These are phyloP conservation scores for Kazachstania bromeliacearum DNA, from an alignment of 805 yeast genomes.

Conservation along the genomic window DNA sequence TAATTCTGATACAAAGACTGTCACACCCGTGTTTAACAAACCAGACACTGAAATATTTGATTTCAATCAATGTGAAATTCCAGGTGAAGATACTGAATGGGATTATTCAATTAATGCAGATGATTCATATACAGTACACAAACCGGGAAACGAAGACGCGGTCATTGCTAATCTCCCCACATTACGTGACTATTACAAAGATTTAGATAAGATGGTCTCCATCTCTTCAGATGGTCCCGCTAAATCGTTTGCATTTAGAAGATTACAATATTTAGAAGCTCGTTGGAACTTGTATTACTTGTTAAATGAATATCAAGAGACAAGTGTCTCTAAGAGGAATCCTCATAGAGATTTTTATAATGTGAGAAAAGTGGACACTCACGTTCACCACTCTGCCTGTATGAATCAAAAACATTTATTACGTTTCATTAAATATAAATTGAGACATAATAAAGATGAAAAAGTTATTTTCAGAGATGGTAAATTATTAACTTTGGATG, in stretches of 20 bases:
- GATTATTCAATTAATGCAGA: slow-evolving; percentile 48
- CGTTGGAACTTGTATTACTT: slow-evolving; percentile 88
- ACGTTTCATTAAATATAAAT: slow-evolving; percentile 88
- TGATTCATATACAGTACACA: slow-evolving; percentile 60
- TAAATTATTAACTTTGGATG: slow-evolving; percentile 69
- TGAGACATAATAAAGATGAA: slow-evolving; percentile 78
- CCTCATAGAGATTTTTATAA: slow-evolving; percentile 76
- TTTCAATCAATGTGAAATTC: slow-evolving; percentile 34
- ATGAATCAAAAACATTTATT: slow-evolving; percentile 97
- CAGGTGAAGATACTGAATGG: slow-evolving; percentile 40
- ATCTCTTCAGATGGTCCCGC: slow-evolving; percentile 92
- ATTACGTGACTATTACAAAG: slow-evolving; percentile 75
- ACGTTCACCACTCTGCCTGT: slow-evolving; percentile 97
- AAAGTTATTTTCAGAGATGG: slow-evolving; percentile 92
- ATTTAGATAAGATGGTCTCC: slow-evolving; percentile 61
- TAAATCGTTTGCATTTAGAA: slow-evolving; percentile 88
- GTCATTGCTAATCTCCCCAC: slow-evolving; percentile 61
- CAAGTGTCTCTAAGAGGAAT: slow-evolving; percentile 77
- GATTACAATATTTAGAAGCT: slow-evolving; percentile 90
- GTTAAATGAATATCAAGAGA: slow-evolving; percentile 87
- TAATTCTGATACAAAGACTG: slow-evolving; percentile 50
- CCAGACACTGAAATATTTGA: slow-evolving; percentile 38
- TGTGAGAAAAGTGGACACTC: slow-evolving; percentile 51
- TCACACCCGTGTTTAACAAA: slow-evolving; percentile 32
- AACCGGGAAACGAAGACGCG: slow-evolving; percentile 28